Conservation (phyloP, 768 basidiomycete genomes). For the Kwoniella heveanensis region DNA sequence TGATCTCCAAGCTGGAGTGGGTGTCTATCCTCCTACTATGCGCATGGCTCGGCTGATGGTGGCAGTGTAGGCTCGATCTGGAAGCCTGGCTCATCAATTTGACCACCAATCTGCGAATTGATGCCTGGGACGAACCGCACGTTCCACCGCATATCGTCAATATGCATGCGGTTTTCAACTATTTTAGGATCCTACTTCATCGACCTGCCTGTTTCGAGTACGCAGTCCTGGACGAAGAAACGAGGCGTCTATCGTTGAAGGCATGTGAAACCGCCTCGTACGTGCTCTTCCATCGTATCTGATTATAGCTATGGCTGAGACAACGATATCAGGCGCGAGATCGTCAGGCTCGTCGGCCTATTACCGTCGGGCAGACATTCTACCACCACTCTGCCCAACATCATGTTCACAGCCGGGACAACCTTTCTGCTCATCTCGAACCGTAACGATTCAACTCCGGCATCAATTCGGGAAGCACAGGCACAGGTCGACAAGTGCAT, state of each 20-base stretch:
- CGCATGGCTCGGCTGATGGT: background rate
- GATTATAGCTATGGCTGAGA: background rate
- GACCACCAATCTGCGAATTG: background rate
- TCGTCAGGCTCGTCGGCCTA: background rate
- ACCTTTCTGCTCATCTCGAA: slow-evolving; percentile 2
- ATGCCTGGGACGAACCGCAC: background rate
- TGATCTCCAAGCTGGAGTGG: background rate
- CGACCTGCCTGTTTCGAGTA: background rate
- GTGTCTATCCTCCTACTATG: background rate
- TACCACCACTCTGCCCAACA: slow-evolving; percentile 4
- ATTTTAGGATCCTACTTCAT: slow-evolving; percentile 1
- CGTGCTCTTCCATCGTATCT: background rate
- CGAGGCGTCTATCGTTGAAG: background rate
- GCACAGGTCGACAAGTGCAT: slow-evolving; percentile 3
- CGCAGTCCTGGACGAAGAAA: background rate
- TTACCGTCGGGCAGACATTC: background rate
- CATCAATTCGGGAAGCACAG: background rate
- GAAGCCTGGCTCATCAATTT: slow-evolving; percentile 1
- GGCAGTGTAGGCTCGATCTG: background rate
- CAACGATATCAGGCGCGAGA: background rate
- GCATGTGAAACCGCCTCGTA: slow-evolving; percentile 2
- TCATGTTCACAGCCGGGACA: slow-evolving; percentile 1
- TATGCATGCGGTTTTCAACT: slow-evolving; percentile 6
- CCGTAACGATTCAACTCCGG: background rate
- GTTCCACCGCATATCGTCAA: slow-evolving; percentile 3